These are phyloP conservation scores for Phialocephala subalpina DNA, from an alignment of 2,329 filamentous ascomycete genomes.

Conservation along the genomic window DNA sequence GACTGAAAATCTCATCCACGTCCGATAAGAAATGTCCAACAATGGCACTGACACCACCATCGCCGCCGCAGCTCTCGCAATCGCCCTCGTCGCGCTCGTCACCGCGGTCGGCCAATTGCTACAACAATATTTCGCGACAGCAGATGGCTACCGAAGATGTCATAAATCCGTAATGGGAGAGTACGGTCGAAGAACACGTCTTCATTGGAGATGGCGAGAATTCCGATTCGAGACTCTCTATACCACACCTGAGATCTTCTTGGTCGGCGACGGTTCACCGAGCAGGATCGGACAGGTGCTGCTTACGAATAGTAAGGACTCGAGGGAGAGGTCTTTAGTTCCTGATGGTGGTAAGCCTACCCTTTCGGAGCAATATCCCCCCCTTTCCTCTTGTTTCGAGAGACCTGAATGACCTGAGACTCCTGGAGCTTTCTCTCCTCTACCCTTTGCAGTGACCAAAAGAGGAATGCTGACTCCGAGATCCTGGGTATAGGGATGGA, in stretches of 20 bases:
- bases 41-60: slow-evolving; percentile 8
- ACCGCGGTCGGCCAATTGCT: slow-evolving; percentile 41
- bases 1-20: too few species aligned
- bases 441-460: too few species aligned
- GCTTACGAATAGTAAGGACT: slow-evolving; percentile 23
- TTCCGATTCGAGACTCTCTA: slow-evolving; percentile 45
- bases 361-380: too few species aligned
- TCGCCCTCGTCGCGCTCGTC: slow-evolving; percentile 44
- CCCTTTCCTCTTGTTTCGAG: too few species aligned
- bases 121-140: slow-evolving; percentile 44
- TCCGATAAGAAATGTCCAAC: not conserved
- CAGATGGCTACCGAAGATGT: slow-evolving; percentile 45
- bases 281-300: slow-evolving; percentile 24
- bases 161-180: slow-evolving; percentile 43
- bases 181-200: slow-evolving; percentile 37
- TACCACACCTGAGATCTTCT: slow-evolving; percentile 39
- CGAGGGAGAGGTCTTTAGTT: slow-evolving; percentile 26
- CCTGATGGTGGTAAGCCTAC: slow-evolving; percentile 1
- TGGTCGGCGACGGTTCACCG: slow-evolving; percentile 23
- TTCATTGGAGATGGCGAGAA: slow-evolving; percentile 40
- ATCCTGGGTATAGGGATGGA: too few species aligned
- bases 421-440: too few species aligned
- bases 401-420: too few species aligned
- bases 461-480: too few species aligned
- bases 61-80: slow-evolving; percentile 36